Percentiles rank a stretch among this genome's conserved stretches.
Evolutionary conservation across 2,329 filamentous ascomycete species (phyloP).

Genomic region (Tympanopsis confertula): DNA sequence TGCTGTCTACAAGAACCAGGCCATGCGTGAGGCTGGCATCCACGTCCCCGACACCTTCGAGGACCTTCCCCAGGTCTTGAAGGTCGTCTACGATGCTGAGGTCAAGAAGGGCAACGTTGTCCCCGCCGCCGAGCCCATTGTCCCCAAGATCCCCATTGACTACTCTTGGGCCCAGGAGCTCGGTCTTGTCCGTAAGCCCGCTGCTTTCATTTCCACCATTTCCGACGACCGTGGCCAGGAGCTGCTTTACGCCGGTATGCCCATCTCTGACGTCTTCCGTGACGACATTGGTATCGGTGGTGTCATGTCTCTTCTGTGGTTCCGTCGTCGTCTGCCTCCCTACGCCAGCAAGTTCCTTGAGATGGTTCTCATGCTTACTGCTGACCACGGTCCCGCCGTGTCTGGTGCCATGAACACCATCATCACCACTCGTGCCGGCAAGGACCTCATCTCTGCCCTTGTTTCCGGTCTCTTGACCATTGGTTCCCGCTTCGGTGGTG

Average conservation of each 20-base stretch:
- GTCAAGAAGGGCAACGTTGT: slow-evolving; percentile 76
- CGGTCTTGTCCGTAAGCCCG: slow-evolving; percentile 97
- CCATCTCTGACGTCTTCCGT: slow-evolving; percentile 98
- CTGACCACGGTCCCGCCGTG: slow-evolving; percentile 95
- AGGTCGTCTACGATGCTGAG: slow-evolving; percentile 76
- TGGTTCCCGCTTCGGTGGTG: slow-evolving; percentile 95
- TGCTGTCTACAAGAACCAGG: slow-evolving; percentile 89
- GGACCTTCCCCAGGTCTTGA: slow-evolving; percentile 71
- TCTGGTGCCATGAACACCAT: slow-evolving; percentile 99
- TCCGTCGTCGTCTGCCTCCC: slow-evolving; percentile 89
- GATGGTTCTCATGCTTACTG: slow-evolving; percentile 99
- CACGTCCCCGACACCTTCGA: slow-evolving; percentile 93
- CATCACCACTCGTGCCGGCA: slow-evolving; percentile 97
- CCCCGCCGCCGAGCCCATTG: slow-evolving; percentile 76
- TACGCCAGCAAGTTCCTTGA: slow-evolving; percentile 99
- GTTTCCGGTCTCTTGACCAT: slow-evolving; percentile 97
- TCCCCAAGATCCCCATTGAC: slow-evolving; percentile 98
- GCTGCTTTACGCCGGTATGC: slow-evolving; percentile 96
- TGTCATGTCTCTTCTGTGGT: slow-evolving; percentile 99
- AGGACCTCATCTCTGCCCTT: slow-evolving; percentile 91
- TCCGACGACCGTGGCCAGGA: slow-evolving; percentile 99
- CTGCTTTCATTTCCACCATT: slow-evolving; percentile 99
- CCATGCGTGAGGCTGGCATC: slow-evolving; percentile 90
- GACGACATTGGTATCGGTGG: slow-evolving; percentile 98
- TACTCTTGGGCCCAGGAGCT: slow-evolving; percentile 99